Evolutionary conservation across 202 grass and related monocot species (phyloP), one percentile per base, ranked within the genome.

Genomic region (Brachypodium distachyon): DNA sequence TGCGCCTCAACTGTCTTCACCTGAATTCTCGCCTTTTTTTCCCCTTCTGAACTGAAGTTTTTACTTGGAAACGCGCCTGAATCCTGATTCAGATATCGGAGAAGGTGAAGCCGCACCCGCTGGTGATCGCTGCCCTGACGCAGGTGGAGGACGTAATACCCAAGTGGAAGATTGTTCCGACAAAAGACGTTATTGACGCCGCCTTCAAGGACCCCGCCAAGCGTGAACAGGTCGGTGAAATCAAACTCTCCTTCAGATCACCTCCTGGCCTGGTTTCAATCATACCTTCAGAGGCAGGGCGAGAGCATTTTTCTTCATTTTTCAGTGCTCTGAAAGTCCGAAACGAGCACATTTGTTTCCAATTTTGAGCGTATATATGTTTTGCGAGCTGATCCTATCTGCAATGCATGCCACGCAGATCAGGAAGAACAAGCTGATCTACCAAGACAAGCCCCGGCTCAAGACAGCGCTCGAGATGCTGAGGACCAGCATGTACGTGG

Each of bases 161-260:
- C 29, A 90, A 67, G 52, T 94, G 94, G 94, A 97, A 97, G 79
- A 92, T 97, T 26, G 94, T 97, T 16, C 94, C 89, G 4, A 84
- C 87, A 63, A 97, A 97, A 60, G 91, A 93, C 44, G 86, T 93
- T 66, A 92, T 97, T 38, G 79, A 97, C 31, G 88, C 95, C 37
- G 95, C 91, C 51, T 97, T 97, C 81, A 94, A 94, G 73, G 95
- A 97, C 33, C 89, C 89, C 3, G 33, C 50, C 80, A 97, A 97
- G 73, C 93, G 86, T 17, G 88, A 97, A 57, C 76, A 87, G 93
- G 90, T 90, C 49, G 3, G 12, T 67, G 4, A 44, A 51, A 50
- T n/a, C 23, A n/a, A 22, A 8, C 17, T 29, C 16, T 13, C 32
- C 21, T 61, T 56, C 17, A 42, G 23, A 31, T 21, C 9, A 33